phyloP scores from a whole-genome alignment of 768 basidiomycete species.

The Boletus reticulatus region DNA sequence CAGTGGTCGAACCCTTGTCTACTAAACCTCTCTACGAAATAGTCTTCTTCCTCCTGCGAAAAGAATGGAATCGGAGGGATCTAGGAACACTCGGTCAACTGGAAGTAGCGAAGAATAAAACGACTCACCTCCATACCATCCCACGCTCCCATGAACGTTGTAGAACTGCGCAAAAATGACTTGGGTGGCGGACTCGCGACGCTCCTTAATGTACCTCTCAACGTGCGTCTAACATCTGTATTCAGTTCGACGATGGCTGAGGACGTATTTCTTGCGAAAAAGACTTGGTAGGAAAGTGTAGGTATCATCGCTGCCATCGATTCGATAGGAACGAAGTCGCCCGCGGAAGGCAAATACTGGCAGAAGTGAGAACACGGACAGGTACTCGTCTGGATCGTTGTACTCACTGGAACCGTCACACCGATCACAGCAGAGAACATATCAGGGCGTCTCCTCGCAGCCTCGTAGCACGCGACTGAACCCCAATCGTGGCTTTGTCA shows the following conservation, averaged over 20 bases:
- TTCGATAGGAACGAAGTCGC: slow-evolving; percentile 46
- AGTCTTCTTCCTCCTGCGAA: slow-evolving; percentile 60
- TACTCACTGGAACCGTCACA: slow-evolving; percentile 55
- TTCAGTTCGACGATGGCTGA: slow-evolving; percentile 54
- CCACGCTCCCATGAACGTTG: slow-evolving; percentile 56
- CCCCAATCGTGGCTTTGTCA: slow-evolving; percentile 75
- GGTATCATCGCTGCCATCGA: slow-evolving; percentile 43
- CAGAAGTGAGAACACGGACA: not conserved
- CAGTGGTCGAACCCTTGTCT: slow-evolving; percentile 60
- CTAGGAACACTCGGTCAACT: slow-evolving; percentile 28
- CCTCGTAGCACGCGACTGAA: slow-evolving; percentile 62
- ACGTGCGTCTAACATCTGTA: slow-evolving; percentile 50
- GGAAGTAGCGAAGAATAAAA: not conserved
- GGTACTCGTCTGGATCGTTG: not conserved
- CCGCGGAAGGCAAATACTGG: slow-evolving; percentile 60
- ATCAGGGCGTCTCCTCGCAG: slow-evolving; percentile 66
- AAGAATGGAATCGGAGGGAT: slow-evolving; percentile 64
- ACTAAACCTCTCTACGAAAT: slow-evolving; percentile 61
- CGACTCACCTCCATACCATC: slow-evolving; percentile 26
- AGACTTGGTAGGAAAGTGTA: slow-evolving; percentile 60
- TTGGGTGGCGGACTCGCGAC: slow-evolving; percentile 55
- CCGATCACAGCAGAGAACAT: slow-evolving; percentile 58
- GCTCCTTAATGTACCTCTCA: slow-evolving; percentile 56
- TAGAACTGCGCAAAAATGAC: slow-evolving; percentile 47
- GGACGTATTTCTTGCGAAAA: slow-evolving; percentile 50